These are phyloP conservation scores for Barnettozyma siamensis DNA, from an alignment of 805 yeast genomes.

Conservation along the genomic window DNA sequence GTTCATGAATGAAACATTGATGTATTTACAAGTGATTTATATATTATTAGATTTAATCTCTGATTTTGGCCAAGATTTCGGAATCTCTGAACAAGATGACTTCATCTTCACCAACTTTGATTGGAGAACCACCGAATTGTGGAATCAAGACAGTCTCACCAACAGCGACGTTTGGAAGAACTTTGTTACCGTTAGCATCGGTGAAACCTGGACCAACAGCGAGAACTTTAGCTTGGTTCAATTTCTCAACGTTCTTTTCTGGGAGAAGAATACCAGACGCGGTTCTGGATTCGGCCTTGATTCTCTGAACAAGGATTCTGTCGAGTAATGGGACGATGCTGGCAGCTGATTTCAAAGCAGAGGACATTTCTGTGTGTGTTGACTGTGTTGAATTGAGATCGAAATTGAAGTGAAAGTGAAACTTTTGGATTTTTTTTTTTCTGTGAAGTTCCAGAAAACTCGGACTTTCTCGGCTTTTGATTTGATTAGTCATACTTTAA, in stretches of 20 bases:
- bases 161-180: conserved; percentile 69
- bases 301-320: conserved; percentile 93
- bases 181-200: conserved; percentile 66
- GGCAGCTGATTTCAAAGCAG: conserved; percentile 75
- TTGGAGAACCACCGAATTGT: conserved; percentile 84
- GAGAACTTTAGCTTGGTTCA: conserved; percentile 85
- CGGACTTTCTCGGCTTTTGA: no score
- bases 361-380: conserved; percentile 35
- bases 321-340: conserved; percentile 89
- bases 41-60: conserved; percentile 35
- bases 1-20: background rate
- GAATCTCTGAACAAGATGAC: conserved; percentile 83
- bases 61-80: conserved; percentile 91
- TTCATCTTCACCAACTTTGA: conserved; percentile 82
- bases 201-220: conserved; percentile 94
- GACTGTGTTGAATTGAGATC: no score
- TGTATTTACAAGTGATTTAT: conserved; percentile 4
- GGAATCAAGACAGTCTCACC: conserved; percentile 97
- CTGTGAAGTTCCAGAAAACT: background rate
- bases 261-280: conserved; percentile 92
- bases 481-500: no score
- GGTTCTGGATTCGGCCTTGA: conserved; percentile 86
- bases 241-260: conserved; percentile 91
- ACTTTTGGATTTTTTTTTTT: background rate
- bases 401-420: no score